Evolutionary conservation across 192 early-diverging fungal species (phyloP).

Genomic region (Funneliformis geosporum): DNA sequence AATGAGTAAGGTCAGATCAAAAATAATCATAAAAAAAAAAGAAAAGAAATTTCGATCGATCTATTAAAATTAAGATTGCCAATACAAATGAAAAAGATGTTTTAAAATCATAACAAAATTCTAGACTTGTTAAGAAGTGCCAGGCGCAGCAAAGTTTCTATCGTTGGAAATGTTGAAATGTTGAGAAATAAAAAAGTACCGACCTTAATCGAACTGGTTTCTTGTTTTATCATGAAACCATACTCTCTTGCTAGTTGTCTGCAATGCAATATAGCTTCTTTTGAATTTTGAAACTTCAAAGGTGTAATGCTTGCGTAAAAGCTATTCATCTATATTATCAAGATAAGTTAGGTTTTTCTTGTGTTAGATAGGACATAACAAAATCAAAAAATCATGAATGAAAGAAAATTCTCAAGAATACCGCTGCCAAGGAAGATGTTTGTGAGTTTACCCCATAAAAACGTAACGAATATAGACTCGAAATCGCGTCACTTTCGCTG

Average conservation of each 20-base stretch:
- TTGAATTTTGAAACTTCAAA: conserved; percentile 49
- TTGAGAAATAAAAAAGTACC: background rate
- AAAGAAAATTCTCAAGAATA: background rate
- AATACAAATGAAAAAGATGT: too few species aligned
- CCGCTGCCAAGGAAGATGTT: background rate
- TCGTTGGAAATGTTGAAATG: background rate
- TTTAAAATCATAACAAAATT: too few species aligned
- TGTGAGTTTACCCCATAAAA: background rate
- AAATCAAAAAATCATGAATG: background rate
- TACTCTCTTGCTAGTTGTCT: conserved; percentile 49
- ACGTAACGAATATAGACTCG: background rate
- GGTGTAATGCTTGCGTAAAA: conserved; percentile 52
- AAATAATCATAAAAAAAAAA: too few species aligned
- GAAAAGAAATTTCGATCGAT: too few species aligned
- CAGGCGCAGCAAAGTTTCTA: conserved; percentile 11
- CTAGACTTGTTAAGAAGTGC: too few species aligned
- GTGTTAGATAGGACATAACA: background rate
- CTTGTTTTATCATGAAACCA: conserved; percentile 61
- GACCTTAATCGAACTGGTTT: conserved; percentile 61
- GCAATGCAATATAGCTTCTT: conserved; percentile 47
- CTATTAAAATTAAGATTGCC: too few species aligned
- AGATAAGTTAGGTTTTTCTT: background rate
- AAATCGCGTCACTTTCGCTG: background rate
- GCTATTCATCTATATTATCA: conserved; percentile 46
- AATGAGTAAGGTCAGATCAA: background rate